These are phyloP conservation scores for Extremus antarcticus DNA, from an alignment of 495 filamentous ascomycete species.

Conservation along the genomic window DNA sequence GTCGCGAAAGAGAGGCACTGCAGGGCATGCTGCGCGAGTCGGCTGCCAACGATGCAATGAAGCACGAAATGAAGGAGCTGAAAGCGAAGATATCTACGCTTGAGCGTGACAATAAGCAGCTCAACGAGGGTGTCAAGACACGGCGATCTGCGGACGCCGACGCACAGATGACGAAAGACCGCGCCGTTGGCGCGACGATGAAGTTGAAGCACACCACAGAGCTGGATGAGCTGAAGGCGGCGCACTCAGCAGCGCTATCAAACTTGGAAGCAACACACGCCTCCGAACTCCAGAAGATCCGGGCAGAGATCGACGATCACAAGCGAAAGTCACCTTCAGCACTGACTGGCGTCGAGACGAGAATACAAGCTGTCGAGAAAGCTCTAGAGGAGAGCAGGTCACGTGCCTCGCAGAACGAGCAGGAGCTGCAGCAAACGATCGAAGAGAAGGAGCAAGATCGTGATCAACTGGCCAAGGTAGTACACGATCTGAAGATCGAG, in stretches of 20 bases:
- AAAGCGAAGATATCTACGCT: slow-evolving; percentile 10
- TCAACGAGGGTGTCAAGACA: not conserved
- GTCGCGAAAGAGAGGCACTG: slow-evolving; percentile 15
- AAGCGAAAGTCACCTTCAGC: slow-evolving; percentile 1
- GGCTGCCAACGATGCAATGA: slow-evolving; percentile 10
- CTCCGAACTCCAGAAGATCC: slow-evolving; percentile 5
- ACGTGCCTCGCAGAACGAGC: slow-evolving; percentile 11
- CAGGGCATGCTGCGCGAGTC: slow-evolving; percentile 15
- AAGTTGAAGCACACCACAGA: slow-evolving; percentile 2
- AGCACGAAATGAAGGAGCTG: slow-evolving; percentile 3
- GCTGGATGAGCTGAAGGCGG: slow-evolving; percentile 7
- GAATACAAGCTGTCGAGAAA: slow-evolving; percentile 16
- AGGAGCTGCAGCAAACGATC: slow-evolving; percentile 13
- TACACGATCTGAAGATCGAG: slow-evolving; percentile 15
- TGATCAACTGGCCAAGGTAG: slow-evolving; percentile 4
- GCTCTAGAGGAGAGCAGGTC: slow-evolving; percentile 11
- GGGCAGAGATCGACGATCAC: slow-evolving; percentile 7
- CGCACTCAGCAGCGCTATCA: slow-evolving; percentile 4
- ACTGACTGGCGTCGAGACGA: slow-evolving; percentile 15
- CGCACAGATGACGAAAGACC: slow-evolving; percentile 11
- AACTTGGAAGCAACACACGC: slow-evolving; percentile 3
- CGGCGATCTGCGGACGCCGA: not conserved
- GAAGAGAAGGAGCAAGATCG: slow-evolving; percentile 14
- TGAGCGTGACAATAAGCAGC: slow-evolving; percentile 4
- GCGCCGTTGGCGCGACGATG: slow-evolving; percentile 3